A percentile compares a stretch with the other conserved stretches of the same genome.
Conservation (phyloP, 805 yeast genomes). For the Cyberlindnera maritima region DNA sequence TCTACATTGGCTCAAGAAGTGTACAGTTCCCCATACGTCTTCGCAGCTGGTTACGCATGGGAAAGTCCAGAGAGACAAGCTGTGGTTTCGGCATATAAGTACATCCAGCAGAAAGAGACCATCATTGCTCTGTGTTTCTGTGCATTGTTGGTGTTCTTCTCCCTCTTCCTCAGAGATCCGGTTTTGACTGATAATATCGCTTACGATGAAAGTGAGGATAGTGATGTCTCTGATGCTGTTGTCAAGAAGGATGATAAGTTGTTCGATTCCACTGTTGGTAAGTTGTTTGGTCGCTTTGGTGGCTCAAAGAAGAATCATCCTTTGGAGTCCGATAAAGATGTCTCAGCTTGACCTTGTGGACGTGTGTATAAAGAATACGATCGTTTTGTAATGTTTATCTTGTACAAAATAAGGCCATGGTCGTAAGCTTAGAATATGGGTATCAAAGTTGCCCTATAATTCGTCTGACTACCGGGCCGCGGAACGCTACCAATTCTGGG, state of each 20-base stretch:
- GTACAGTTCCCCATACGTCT: slow-evolving; percentile 52
- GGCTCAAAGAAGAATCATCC: neutral
- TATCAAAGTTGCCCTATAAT: too few species aligned
- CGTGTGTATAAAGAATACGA: too few species aligned
- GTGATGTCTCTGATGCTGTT: slow-evolving; percentile 22
- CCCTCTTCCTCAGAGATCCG: slow-evolving; percentile 54
- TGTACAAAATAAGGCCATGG: too few species aligned
- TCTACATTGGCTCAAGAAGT: slow-evolving; percentile 42
- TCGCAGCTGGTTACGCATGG: slow-evolving; percentile 49
- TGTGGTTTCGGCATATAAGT: slow-evolving; percentile 54
- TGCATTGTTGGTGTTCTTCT: slow-evolving; percentile 43
- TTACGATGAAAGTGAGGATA: slow-evolving; percentile 16
- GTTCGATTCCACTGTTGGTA: slow-evolving; percentile 7
- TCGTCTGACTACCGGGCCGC: too few species aligned
- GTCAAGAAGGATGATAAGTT: slow-evolving; percentile 7
- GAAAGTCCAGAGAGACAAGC: slow-evolving; percentile 60
- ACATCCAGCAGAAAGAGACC: slow-evolving; percentile 57
- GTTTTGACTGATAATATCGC: slow-evolving; percentile 33
- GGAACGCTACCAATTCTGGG: too few species aligned
- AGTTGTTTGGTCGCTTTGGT: slow-evolving; percentile 1
- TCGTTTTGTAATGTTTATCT: too few species aligned
- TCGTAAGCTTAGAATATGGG: too few species aligned
- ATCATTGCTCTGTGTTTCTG: slow-evolving; percentile 51
- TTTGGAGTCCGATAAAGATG: neutral
- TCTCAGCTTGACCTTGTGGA: neutral